Evolutionary conservation across 129 eudicot genomes (phyloP).

Genomic region (Tagetes patula): DNA sequence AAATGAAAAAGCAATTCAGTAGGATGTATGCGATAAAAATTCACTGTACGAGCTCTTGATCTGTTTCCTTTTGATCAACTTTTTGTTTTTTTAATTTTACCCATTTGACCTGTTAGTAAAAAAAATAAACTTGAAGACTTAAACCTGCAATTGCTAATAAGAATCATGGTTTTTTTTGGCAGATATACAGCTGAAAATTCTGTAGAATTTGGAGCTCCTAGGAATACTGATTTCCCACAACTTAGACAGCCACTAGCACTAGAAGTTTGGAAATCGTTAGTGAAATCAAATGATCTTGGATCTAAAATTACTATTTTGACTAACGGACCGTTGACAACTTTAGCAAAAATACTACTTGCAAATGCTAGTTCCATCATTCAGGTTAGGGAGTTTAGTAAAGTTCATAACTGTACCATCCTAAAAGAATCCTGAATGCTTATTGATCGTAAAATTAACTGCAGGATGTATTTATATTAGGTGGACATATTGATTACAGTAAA

Average conservation of each 20-base stretch:
- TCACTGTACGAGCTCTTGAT: not conserved
- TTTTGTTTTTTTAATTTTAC: not conserved
- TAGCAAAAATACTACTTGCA: slow-evolving; percentile 57
- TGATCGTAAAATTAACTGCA: slow-evolving; percentile 37
- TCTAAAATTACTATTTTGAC: slow-evolving; percentile 63
- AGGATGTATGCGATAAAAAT: not conserved
- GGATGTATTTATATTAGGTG: slow-evolving; percentile 73
- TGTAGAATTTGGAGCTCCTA: slow-evolving; percentile 68
- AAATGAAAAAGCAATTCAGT: not conserved
- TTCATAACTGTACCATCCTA: not conserved
- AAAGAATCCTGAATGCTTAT: not conserved
- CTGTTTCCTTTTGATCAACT: not conserved
- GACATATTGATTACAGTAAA: slow-evolving; percentile 42
- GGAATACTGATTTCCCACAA: slow-evolving; percentile 68
- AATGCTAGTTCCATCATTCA: slow-evolving; percentile 45
- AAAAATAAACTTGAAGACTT: not conserved
- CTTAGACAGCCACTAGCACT: slow-evolving; percentile 67
- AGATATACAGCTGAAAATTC: slow-evolving; percentile 83
- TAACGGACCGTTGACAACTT: slow-evolving; percentile 79
- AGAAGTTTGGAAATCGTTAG: slow-evolving; percentile 67
- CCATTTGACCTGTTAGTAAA: not conserved
- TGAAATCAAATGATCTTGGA: slow-evolving; percentile 42
- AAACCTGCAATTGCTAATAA: not conserved
- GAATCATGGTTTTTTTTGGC: slow-evolving; percentile 2
- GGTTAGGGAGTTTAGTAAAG: slow-evolving; percentile 41